phyloP scores from a whole-genome alignment of 2,329 filamentous ascomycete species.

The Kalaharituber pfeilii region DNA sequence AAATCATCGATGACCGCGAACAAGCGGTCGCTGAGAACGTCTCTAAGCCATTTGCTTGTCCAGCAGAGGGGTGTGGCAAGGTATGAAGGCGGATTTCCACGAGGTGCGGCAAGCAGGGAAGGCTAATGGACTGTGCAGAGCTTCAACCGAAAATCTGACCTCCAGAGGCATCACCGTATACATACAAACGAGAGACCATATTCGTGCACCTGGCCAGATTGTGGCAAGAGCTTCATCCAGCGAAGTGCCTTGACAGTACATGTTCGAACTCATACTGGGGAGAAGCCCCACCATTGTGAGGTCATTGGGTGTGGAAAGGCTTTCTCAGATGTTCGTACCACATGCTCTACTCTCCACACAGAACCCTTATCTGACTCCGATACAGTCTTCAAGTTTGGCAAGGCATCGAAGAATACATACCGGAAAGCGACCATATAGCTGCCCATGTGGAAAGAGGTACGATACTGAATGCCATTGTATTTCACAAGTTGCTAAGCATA shows the following conservation, averaged over 20 bases:
- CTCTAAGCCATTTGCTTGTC: slow-evolving; percentile 22
- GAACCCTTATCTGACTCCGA: slow-evolving; percentile 24
- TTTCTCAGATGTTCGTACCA: slow-evolving; percentile 46
- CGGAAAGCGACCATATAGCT: slow-evolving; percentile 49
- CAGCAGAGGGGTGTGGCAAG: slow-evolving; percentile 22
- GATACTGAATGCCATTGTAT: slow-evolving; percentile 10
- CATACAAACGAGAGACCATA: slow-evolving; percentile 56
- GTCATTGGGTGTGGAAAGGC: slow-evolving; percentile 48
- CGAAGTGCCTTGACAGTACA: slow-evolving; percentile 53
- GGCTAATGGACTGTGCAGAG: slow-evolving; percentile 31
- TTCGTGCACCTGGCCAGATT: slow-evolving; percentile 41
- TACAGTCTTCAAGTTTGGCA: slow-evolving; percentile 46
- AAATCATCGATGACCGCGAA: slow-evolving; percentile 23
- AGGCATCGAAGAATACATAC: slow-evolving; percentile 49
- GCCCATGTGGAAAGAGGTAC: slow-evolving; percentile 44
- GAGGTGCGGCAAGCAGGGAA: background rate
- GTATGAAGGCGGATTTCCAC: slow-evolving; percentile 7
- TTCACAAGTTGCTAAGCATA: slow-evolving; percentile 10
- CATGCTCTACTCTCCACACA: background rate
- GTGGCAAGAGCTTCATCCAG: slow-evolving; percentile 55
- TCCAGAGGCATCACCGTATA: slow-evolving; percentile 53
- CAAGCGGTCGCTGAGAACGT: slow-evolving; percentile 18
- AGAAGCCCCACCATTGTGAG: slow-evolving; percentile 54
- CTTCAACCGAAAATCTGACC: slow-evolving; percentile 55
- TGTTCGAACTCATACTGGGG: slow-evolving; percentile 51